phyloP scores from a whole-genome alignment of 176 grass and related monocot species.

The Aegilops tauschii region DNA sequence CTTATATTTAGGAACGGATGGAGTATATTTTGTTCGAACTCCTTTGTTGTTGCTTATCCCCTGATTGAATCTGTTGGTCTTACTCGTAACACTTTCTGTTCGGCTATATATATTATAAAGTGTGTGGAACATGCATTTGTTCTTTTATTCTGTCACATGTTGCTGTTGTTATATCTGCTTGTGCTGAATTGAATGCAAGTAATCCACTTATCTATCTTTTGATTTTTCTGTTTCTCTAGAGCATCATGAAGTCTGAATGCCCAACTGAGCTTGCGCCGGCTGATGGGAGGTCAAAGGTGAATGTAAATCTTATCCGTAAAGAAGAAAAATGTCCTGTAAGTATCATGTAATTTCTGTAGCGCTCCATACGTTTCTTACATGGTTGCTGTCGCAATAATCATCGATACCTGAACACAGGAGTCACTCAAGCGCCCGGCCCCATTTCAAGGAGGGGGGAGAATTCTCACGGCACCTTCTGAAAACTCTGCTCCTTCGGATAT shows the following conservation, averaged over 20 bases:
- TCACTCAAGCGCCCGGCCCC: slow-evolving; percentile 30
- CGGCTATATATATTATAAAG: neutral
- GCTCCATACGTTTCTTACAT: neutral
- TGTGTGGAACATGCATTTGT: neutral
- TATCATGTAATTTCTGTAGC: neutral
- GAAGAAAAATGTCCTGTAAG: slow-evolving; percentile 52
- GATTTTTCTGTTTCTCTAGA: slow-evolving; percentile 32
- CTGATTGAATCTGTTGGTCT: neutral
- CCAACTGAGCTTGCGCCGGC: slow-evolving; percentile 71
- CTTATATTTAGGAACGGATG: no score
- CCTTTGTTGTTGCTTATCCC: neutral
- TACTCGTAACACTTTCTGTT: neutral
- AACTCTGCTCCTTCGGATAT: slow-evolving; percentile 10
- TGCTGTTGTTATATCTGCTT: neutral
- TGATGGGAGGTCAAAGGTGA: slow-evolving; percentile 47
- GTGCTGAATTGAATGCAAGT: slow-evolving; percentile 1
- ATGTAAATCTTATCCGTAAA: slow-evolving; percentile 60
- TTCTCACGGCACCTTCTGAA: slow-evolving; percentile 36
- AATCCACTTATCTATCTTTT: neutral
- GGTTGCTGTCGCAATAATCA: neutral
- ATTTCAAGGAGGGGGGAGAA: slow-evolving; percentile 66
- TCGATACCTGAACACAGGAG: slow-evolving; percentile 42
- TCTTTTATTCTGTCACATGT: slow-evolving; percentile 21
- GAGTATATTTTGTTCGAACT: neutral
- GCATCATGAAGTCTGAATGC: slow-evolving; percentile 87